These are phyloP conservation scores for Funneliformis caledonium DNA, from an alignment of 371 early-diverging fungal genomes.

Conservation along the genomic window DNA sequence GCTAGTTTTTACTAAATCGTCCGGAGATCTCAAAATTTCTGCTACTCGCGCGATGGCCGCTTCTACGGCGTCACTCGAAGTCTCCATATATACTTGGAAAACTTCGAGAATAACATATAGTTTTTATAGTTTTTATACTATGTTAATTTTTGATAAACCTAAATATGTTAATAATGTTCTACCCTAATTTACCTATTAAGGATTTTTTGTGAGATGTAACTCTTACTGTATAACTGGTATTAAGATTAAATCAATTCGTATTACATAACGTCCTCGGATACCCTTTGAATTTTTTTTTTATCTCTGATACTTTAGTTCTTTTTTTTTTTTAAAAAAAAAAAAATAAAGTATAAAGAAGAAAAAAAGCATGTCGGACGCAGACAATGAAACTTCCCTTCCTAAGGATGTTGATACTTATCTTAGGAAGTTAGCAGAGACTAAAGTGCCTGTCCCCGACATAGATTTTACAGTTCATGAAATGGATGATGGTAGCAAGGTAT, in stretches of 20 bases:
- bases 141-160: background rate
- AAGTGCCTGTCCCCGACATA: conserved; percentile 51
- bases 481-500: conserved; percentile 79
- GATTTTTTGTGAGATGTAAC: background rate
- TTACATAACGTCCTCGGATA: background rate
- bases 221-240: background rate
- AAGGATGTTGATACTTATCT: conserved; percentile 12
- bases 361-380: background rate
- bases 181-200: background rate
- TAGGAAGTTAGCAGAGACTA: background rate
- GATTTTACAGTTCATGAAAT: conserved; percentile 79
- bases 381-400: background rate
- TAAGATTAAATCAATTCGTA: background rate
- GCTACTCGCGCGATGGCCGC: conserved; percentile 57
- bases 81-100: conserved; percentile 1
- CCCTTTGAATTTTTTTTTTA: background rate
- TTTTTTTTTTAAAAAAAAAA: background rate
- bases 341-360: background rate
- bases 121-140: background rate
- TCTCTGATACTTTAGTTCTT: background rate
- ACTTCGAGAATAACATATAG: background rate
- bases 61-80: conserved; percentile 54
- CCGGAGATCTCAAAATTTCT: conserved; percentile 84
- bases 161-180: background rate
- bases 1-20: conserved; percentile 88